Evolutionary conservation across 345 rosid species (phyloP).

Genomic region (Syzygium aqueum): DNA sequence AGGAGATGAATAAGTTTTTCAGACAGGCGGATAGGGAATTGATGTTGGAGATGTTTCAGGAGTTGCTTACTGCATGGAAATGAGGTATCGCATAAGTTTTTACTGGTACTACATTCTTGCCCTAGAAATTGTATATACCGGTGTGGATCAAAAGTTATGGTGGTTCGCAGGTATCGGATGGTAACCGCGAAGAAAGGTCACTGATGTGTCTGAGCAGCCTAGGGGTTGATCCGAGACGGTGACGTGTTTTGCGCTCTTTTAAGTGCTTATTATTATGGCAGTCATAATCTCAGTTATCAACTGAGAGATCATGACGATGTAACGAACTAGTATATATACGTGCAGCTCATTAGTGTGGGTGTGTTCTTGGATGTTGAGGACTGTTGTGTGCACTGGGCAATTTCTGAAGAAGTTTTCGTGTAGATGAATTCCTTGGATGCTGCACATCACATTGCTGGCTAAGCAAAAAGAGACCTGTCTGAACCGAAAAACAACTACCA

Average conservation of each 20-base stretch:
- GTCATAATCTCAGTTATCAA: background rate
- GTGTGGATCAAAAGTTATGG: background rate
- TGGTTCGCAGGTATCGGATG: background rate
- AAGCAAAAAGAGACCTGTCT: background rate
- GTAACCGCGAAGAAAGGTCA: background rate
- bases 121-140: background rate
- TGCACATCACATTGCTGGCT: background rate
- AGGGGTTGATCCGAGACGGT: background rate
- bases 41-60: constrained; percentile 89
- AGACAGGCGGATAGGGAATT: constrained; percentile 73
- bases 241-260: background rate
- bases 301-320: background rate
- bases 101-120: background rate
- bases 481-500: background rate
- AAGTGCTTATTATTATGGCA: background rate
- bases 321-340: background rate
- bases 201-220: background rate
- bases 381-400: background rate
- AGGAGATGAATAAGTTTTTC: constrained; percentile 67
- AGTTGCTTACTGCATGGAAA: constrained; percentile 75
- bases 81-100: constrained; percentile 2
- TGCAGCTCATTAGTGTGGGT: background rate
- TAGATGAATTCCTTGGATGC: background rate
- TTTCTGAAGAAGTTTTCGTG: background rate
- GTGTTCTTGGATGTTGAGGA: background rate